These are phyloP conservation scores for Acidiella bohemica DNA, from an alignment of 495 filamentous ascomycete genomes.

Conservation along the genomic window DNA sequence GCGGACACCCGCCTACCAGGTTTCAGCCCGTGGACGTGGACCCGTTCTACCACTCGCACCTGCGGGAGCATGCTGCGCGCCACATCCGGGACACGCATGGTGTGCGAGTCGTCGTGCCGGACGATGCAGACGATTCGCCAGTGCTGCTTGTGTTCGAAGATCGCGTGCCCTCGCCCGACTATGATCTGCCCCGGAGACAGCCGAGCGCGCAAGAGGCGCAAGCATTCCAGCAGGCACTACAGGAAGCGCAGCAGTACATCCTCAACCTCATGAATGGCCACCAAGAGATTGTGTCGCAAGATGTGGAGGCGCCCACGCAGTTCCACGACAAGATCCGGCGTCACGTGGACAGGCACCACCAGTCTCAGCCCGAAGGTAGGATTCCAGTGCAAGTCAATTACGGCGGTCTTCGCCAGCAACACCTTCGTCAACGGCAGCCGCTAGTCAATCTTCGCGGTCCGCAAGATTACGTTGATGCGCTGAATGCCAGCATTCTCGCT, in stretches of 20 bases:
- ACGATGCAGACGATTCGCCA: constrained; percentile 40
- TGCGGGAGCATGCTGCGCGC: constrained; percentile 48
- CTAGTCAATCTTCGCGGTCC: constrained; percentile 60
- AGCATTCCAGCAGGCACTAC: constrained; percentile 53
- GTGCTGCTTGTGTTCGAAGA: constrained; percentile 80
- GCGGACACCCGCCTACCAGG: constrained; percentile 64
- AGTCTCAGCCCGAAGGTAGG: constrained; percentile 45
- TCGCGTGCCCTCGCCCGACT: constrained; percentile 39
- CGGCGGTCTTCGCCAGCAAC: constrained; percentile 24
- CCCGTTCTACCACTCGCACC: constrained; percentile 72
- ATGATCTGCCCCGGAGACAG: constrained; percentile 53
- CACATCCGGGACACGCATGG: constrained; percentile 59
- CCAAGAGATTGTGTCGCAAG: constrained; percentile 48
- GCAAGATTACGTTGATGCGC: constrained; percentile 49
- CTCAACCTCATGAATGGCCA: constrained; percentile 56
- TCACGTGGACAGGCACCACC: constrained; percentile 65
- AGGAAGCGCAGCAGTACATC: constrained; percentile 60
- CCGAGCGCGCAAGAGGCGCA: constrained; percentile 47
- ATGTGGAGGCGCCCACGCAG: constrained; percentile 61
- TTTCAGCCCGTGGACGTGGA: constrained; percentile 59
- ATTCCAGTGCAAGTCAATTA: constrained; percentile 61
- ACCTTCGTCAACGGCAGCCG: constrained; percentile 24
- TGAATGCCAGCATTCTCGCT: constrained; percentile 51
- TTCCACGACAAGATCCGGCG: constrained; percentile 64
- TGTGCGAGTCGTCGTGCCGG: constrained; percentile 66